Evolutionary conservation across 768 basidiomycete genomes (phyloP), one percentile per base, ranked within the genome.

Genomic region (Boletales sp.): DNA sequence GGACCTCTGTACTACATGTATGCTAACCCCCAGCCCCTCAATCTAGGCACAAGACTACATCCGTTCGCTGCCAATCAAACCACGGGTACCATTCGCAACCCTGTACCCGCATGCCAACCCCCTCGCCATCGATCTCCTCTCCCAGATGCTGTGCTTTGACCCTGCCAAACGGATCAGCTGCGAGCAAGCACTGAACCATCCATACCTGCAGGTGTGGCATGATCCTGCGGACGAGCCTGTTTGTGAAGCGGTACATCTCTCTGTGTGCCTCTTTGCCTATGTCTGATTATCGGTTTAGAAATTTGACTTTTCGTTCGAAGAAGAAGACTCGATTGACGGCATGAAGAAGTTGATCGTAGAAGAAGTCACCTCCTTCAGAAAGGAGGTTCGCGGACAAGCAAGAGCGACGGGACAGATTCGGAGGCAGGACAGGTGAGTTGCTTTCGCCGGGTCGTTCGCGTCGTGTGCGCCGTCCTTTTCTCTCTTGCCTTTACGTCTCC

Each of bases 231-330:
- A 98, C 65, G 94, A 96, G 68, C 94, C 94, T 0, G 59, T 80
- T 34, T 96, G 93, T 67, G 83, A 90, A 34, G 68, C 79, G 43
- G 93, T 92, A 58, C 60, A 76, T 70, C 44, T 46, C 4, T 41
- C 13, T n/a, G 21, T 28, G 14, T 6, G 12, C 8, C 7, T 33
- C 9, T 17, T 47, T 25, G 21, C 47, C 21, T 31, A 19, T 34
- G 11, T 39, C 2, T 36, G 14, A 33, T 35, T 15, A n/a, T 39
- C 44, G 41, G 28, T 32, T 45, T 14, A 92, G 87, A 84, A 87
- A 76, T 97, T 99, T 58, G 93, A 98, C 70, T 98, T 99, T 63
- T 78, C 83, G 15, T 99, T 99, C 60, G 96, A 99, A 71, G 87
- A 89, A 56, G 96, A 97, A 70, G 96, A 99, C 53, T 84, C 83